Base-by-base conservation (phyloP, 805 yeast species). In the Saccharomycopsis oosterbeekiorum region DNA sequence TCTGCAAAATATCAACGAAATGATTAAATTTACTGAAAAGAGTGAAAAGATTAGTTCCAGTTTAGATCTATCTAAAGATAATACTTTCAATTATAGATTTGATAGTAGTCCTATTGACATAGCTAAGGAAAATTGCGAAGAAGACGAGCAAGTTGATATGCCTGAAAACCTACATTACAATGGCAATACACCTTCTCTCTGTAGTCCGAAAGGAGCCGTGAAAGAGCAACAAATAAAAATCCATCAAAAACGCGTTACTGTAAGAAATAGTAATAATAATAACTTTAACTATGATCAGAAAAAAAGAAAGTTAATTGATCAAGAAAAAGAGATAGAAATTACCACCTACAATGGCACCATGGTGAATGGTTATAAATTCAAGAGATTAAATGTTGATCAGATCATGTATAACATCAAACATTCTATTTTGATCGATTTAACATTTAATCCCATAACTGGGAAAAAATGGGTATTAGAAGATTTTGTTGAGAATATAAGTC, bases 401-500 rank as follows among this genome's bases (percentile, higher is more conserved):
- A 59, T 63, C 2, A 26, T 39, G 19, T 40, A 43, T 12, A 37
- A 26, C 10, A 57, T 60, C 8, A 40, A 41, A 10, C 11, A 41
- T 10, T 29, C 34, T 17, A 53, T 26, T 11, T 12, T 34, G 34
- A 61, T 63, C 19, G 59, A 63, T 41, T 37, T 63, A 19, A 60
- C 64, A n/a, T 57, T 21, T n/a, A 61, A 61, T 59, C 63, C 63
- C 26, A 24, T 63, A 2, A 39, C 60, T 6, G 65, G 65, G 8
- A 60, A 61, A 39, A 42, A 21, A n/a, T 63, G 65, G 65, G 47
- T 58, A 6, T 10, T 59, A 3, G 64, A 63, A 36, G 65, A 63
- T 51, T 63, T 63, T 56, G 57, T 43, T 42, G 51, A 55, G 11
- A 58, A 58, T 37, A n/a, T 26, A 2, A 14, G 19, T 14, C 19